These are phyloP conservation scores for Adansonia rubrostipa DNA, from an alignment of 441 rosid species.

Conservation along the genomic window DNA sequence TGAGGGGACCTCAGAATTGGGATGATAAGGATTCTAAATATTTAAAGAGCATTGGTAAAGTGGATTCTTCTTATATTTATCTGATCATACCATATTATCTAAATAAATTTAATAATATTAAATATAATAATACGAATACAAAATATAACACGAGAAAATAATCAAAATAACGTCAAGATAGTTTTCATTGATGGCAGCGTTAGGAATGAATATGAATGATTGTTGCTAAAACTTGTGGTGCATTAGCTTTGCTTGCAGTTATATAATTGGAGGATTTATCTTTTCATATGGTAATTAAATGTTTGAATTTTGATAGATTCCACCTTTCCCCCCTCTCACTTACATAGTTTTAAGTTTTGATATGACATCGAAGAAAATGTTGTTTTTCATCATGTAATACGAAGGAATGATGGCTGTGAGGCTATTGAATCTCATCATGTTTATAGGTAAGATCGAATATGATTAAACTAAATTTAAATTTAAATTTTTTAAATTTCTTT, in stretches of 20 bases:
- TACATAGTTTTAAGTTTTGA: too few species aligned
- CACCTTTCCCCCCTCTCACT: too few species aligned
- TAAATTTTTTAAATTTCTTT: too few species aligned
- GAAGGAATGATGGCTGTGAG: not conserved
- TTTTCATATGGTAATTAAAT: not conserved
- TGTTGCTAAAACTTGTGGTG: not conserved
- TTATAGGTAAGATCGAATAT: too few species aligned
- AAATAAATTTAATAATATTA: not conserved
- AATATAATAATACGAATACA: too few species aligned
- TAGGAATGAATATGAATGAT: not conserved
- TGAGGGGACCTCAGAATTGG: conserved; percentile 14
- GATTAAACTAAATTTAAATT: too few species aligned
- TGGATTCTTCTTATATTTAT: conserved; percentile 27
- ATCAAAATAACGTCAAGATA: not conserved
- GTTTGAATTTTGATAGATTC: not conserved
- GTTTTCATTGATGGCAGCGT: not conserved
- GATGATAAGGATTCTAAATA: conserved; percentile 33
- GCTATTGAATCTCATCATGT: not conserved
- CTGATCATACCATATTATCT: not conserved
- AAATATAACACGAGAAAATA: not conserved
- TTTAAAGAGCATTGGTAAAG: not conserved
- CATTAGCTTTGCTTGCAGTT: not conserved
- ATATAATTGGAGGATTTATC: not conserved
- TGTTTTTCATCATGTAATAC: not conserved
- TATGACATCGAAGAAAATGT: not conserved